These are phyloP conservation scores for Lodderomyces margitis DNA, from an alignment of 1,139 yeast genomes.

Conservation along the genomic window DNA sequence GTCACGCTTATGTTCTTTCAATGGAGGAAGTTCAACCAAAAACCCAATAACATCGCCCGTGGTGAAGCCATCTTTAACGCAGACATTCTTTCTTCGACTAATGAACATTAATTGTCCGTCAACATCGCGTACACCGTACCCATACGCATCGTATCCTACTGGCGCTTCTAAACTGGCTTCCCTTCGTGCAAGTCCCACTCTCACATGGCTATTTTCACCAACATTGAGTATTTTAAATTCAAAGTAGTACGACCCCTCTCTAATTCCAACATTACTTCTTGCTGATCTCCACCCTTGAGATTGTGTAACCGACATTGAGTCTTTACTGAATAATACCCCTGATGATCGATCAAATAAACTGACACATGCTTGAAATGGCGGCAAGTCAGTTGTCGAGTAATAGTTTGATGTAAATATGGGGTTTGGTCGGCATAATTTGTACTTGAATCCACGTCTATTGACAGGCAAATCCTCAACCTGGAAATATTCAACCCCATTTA, in stretches of 20 bases:
- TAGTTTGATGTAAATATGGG: conserved; percentile 57
- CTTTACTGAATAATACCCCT: conserved; percentile 50
- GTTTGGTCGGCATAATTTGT: conserved; percentile 75
- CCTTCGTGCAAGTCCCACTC: conserved; percentile 78
- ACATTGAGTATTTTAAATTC: conserved; percentile 62
- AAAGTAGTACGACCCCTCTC: conserved; percentile 80
- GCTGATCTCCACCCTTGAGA: conserved; percentile 79
- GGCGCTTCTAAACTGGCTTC: conserved; percentile 95
- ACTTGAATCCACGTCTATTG: conserved; percentile 79
- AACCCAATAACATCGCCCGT: conserved; percentile 85
- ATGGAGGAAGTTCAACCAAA: conserved; percentile 65
- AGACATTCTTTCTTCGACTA: conserved; percentile 60
- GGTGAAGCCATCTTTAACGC: conserved; percentile 49
- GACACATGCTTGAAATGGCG: conserved; percentile 63
- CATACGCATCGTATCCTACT: conserved; percentile 91
- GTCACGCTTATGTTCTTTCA: conserved; percentile 39
- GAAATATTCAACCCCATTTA: conserved; percentile 32
- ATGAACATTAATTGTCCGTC: conserved; percentile 78
- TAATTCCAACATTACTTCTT: conserved; percentile 69
- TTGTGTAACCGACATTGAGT: conserved; percentile 48
- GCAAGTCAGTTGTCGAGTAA: conserved; percentile 73
- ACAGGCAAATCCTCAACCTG: conserved; percentile 74
- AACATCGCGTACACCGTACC: conserved; percentile 84
- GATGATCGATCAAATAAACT: conserved; percentile 73
- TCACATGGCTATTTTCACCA: conserved; percentile 57